Conservation (phyloP, 108 stramenopile genomes). For the Skeletonema potamos region DNA sequence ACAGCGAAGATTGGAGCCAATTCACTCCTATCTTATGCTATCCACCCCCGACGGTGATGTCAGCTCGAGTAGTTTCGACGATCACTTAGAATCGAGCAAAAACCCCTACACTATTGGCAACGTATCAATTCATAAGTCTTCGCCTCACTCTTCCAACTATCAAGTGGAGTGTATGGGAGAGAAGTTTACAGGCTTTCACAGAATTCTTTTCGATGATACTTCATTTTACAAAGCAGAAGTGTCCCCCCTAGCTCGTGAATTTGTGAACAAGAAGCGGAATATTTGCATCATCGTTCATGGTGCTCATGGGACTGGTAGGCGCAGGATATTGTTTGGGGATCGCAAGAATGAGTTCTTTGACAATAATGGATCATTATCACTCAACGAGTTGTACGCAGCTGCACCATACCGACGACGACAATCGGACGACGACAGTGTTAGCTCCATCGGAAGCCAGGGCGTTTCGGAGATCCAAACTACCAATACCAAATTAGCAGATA, state of each 20-base stretch:
- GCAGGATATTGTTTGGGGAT: constrained; percentile 8
- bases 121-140: constrained; percentile 5
- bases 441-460: constrained; percentile 14
- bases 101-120: constrained; percentile 1
- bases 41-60: background rate
- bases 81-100: background rate
- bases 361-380: background rate
- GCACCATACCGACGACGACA: background rate
- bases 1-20: constrained; percentile 3
- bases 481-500: background rate
- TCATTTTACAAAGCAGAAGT: constrained; percentile 9
- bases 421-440: constrained; percentile 1
- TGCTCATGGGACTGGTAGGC: constrained; percentile 12
- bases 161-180: constrained; percentile 16
- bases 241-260: constrained; percentile 15
- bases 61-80: background rate
- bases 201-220: constrained; percentile 12
- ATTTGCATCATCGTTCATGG: constrained; percentile 17
- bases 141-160: constrained; percentile 6
- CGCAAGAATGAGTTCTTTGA: background rate
- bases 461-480: constrained; percentile 9
- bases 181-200: constrained; percentile 15
- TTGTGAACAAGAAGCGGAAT: constrained; percentile 13
- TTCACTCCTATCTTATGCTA: constrained; percentile 16
- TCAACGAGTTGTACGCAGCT: background rate